These are phyloP conservation scores for Acanthamoeba sp. DNA, from an alignment of 208 protist species.

Conservation along the genomic window DNA sequence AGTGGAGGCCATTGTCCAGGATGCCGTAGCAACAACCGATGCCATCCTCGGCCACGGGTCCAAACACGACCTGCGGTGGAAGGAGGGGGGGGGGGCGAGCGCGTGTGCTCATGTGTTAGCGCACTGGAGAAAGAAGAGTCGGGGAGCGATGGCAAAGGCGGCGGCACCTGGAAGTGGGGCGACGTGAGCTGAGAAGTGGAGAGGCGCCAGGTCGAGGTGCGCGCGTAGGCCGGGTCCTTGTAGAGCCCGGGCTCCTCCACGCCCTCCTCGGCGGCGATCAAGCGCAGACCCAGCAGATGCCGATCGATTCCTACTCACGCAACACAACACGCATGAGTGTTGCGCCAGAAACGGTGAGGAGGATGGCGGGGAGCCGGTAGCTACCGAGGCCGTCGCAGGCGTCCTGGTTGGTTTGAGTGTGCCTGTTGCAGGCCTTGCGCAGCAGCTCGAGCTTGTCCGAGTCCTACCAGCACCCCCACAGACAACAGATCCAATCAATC, in stretches of 20 bases:
- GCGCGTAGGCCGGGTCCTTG: constrained; percentile 30
- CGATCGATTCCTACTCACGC: neutral
- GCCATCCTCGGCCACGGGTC: constrained; percentile 37
- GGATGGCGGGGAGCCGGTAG: no score
- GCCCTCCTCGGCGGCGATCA: constrained; percentile 50
- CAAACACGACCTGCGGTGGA: neutral
- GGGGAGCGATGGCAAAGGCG: no score
- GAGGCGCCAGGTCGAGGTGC: constrained; percentile 1
- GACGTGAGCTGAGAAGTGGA: constrained; percentile 56
- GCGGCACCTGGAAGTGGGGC: constrained; percentile 31
- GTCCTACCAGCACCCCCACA: no score
- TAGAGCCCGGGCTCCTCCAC: neutral
- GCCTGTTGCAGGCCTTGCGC: neutral
- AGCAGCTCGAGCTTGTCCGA: constrained; percentile 12
- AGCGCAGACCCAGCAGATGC: constrained; percentile 21
- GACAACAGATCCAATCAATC: no score
- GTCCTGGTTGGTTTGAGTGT: constrained; percentile 34
- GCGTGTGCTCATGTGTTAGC: neutral
- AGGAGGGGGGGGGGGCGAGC: neutral
- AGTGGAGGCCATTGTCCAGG: constrained; percentile 32
- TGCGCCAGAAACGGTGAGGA: no score
- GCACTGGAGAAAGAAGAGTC: neutral
- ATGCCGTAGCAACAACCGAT: constrained; percentile 39
- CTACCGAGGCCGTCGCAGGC: constrained; percentile 30
- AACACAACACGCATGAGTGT: neutral